Evolutionary conservation across 129 eudicot genomes (phyloP).

Genomic region (Artemisia argyi): DNA sequence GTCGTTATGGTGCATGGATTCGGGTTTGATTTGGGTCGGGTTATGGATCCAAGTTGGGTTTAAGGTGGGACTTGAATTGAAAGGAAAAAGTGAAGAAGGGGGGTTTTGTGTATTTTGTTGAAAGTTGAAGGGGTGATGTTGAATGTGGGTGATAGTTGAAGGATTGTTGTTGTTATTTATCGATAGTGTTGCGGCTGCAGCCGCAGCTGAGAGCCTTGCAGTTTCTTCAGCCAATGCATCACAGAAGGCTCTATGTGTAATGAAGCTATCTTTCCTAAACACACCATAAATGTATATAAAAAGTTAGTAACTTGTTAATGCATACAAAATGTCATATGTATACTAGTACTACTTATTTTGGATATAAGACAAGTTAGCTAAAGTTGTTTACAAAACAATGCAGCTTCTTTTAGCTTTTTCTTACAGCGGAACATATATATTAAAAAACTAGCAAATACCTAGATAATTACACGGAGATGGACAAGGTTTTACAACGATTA

Average conservation of each 20-base stretch:
- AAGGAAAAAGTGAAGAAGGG: constrained; percentile 22
- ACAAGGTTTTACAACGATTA: no score
- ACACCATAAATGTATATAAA: constrained; percentile 13
- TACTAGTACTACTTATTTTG: no score
- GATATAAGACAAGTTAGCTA: no score
- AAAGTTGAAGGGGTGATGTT: constrained; percentile 29
- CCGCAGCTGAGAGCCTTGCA: constrained; percentile 68
- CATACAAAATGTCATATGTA: neutral
- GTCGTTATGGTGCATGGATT: constrained; percentile 39
- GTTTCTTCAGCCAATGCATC: constrained; percentile 93
- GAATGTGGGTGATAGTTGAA: constrained; percentile 24
- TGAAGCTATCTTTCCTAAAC: constrained; percentile 79
- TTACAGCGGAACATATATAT: no score
- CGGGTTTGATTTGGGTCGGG: constrained; percentile 47
- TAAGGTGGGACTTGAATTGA: constrained; percentile 38
- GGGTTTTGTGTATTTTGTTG: constrained; percentile 40
- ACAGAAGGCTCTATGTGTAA: constrained; percentile 77
- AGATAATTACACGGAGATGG: no score
- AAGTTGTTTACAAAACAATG: neutral
- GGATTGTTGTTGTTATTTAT: constrained; percentile 26
- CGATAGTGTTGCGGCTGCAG: constrained; percentile 27
- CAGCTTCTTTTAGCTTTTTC: no score
- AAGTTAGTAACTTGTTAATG: constrained; percentile 5
- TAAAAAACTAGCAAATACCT: no score
- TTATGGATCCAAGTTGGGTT: constrained; percentile 51